Base-by-base conservation (phyloP, 352 stramenopile genomes). In the Aphanomyces cochlioides region DNA sequence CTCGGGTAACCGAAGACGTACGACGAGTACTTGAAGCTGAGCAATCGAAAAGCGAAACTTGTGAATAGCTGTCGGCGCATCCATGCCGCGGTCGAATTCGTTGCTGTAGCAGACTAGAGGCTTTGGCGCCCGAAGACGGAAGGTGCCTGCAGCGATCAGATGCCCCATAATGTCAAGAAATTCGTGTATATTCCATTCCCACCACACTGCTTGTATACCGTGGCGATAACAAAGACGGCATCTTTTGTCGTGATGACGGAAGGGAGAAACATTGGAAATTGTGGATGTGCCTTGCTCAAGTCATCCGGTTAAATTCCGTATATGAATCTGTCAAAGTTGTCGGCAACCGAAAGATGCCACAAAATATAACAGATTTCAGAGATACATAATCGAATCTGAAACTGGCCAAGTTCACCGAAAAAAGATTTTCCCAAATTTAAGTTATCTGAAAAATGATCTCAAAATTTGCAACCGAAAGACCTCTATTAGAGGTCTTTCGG, bases 281-380 rank as follows among this genome's bases (percentile, higher is more conserved):
- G 50, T 34, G 21, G n/a, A n/a, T 17, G 10, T 17, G 45, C 45
- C 17, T 50, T 50, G 45, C 17, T 50, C 17, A 50, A 15, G 10
- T 50, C n/a, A n/a, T n/a, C n/a, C n/a, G n/a, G n/a, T n/a, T n/a
- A n/a, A n/a, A n/a, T 19, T 58, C 50, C 21, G 50, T 15, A 58
- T 36, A 34, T 58, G 50, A 58, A 58, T 36, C 50, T 7, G n/a
- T 12, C n/a, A 58, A 34, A 36, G n/a, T 58, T 15, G 50, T 19
- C 5, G 50, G 50, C 8, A 15, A 48, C 50, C 50, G 50, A 58
- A 58, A 58, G 50, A 58, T 21, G 50, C 43, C 43, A 48, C 43
- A 15, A n/a, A n/a, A n/a, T n/a, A n/a, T n/a, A n/a, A n/a, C n/a
- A n/a, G n/a, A n/a, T n/a, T n/a, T n/a, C n/a, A n/a, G n/a, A n/a